phyloP scores from a whole-genome alignment of 805 yeast species.

The Lipomyces chichibuensis region DNA sequence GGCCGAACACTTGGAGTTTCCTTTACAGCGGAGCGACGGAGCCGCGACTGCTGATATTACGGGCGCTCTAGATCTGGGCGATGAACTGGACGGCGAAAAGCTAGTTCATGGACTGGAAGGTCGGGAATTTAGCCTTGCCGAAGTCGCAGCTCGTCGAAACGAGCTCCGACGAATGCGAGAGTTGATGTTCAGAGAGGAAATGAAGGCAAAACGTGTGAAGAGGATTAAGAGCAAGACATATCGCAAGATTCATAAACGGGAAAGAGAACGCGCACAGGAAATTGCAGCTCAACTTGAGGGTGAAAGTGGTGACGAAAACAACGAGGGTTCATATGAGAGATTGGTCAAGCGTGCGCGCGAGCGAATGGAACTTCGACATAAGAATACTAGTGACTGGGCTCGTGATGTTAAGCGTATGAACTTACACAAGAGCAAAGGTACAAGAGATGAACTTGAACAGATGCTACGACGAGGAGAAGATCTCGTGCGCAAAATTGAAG shows the following conservation, averaged over 20 bases:
- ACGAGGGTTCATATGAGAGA: slow-evolving; percentile 51
- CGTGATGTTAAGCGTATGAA: slow-evolving; percentile 87
- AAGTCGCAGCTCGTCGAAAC: slow-evolving; percentile 70
- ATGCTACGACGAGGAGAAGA: slow-evolving; percentile 88
- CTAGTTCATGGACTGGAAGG: slow-evolving; percentile 71
- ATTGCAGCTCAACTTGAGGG: slow-evolving; percentile 53
- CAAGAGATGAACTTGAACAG: slow-evolving; percentile 89
- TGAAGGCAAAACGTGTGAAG: slow-evolving; percentile 85
- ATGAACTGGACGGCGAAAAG: slow-evolving; percentile 53
- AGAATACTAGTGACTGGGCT: slow-evolving; percentile 88
- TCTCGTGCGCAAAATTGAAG: slow-evolving; percentile 71
- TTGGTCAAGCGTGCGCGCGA: slow-evolving; percentile 83
- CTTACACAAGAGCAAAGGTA: slow-evolving; percentile 79
- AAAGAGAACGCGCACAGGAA: slow-evolving; percentile 67
- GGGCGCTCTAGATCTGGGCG: slow-evolving; percentile 17
- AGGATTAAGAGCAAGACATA: slow-evolving; percentile 92
- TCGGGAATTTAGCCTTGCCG: slow-evolving; percentile 79
- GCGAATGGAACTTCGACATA: slow-evolving; percentile 89
- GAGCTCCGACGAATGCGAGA: slow-evolving; percentile 93
- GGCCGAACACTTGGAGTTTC: slow-evolving; percentile 83
- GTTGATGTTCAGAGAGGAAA: slow-evolving; percentile 93
- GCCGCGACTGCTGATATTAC: slow-evolving; percentile 10
- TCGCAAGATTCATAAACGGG: slow-evolving; percentile 84
- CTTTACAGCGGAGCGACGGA: slow-evolving; percentile 52
- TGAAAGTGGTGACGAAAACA: slow-evolving; percentile 49